phyloP scores from a whole-genome alignment of 2,329 filamentous ascomycete genomes.

The Pestalotiopsis fici region DNA sequence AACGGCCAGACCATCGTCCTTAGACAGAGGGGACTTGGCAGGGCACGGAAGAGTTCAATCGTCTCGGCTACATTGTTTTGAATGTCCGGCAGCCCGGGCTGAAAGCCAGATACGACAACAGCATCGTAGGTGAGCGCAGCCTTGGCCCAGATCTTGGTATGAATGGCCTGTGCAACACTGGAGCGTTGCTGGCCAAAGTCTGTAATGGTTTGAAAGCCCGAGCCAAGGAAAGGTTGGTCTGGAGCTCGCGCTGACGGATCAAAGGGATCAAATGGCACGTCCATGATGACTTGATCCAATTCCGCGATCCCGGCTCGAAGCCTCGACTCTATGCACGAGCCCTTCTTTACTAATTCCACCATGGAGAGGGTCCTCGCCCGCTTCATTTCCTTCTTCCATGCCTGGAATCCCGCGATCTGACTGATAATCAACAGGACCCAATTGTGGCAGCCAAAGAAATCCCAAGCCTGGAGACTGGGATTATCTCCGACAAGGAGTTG shows the following conservation, averaged over 20 bases:
- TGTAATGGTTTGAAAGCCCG: slow-evolving; percentile 13
- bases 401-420: slow-evolving; percentile 52
- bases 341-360: slow-evolving; percentile 20
- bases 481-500: slow-evolving; percentile 35
- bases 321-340: slow-evolving; percentile 15
- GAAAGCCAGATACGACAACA: slow-evolving; percentile 23
- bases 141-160: slow-evolving; percentile 28
- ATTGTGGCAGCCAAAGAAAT: slow-evolving; percentile 57
- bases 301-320: slow-evolving; percentile 14
- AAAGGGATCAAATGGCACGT: slow-evolving; percentile 10
- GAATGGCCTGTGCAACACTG: slow-evolving; percentile 16
- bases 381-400: slow-evolving; percentile 54
- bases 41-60: slow-evolving; percentile 17
- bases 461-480: slow-evolving; percentile 43
- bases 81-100: slow-evolving; percentile 20
- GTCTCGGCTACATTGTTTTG: slow-evolving; percentile 18
- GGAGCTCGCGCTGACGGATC: slow-evolving; percentile 15
- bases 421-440: slow-evolving; percentile 57
- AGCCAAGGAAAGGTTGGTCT: slow-evolving; percentile 15
- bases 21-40: slow-evolving; percentile 21
- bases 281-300: slow-evolving; percentile 8
- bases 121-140: slow-evolving; percentile 24
- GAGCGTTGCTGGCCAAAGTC: slow-evolving; percentile 9
- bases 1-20: slow-evolving; percentile 28
- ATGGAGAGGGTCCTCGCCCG: slow-evolving; percentile 43